These are phyloP conservation scores for Meredithiella fracta DNA, from an alignment of 2,329 filamentous ascomycete genomes.

Conservation along the genomic window DNA sequence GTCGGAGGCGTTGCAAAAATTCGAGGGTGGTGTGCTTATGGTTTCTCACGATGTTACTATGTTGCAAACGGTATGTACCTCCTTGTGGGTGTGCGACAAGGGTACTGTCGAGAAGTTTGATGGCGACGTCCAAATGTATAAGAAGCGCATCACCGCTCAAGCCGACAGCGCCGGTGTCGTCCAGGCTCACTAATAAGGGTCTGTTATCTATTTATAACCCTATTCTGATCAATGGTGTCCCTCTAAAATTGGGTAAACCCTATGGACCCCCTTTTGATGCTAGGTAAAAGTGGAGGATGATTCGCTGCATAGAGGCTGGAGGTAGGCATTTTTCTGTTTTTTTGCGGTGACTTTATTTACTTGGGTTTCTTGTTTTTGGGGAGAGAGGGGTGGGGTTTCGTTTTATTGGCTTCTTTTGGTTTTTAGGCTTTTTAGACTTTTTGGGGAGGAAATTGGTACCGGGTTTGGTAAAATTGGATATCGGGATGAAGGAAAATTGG, in stretches of 20 bases:
- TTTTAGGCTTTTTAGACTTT: neutral
- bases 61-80: slow-evolving; percentile 88
- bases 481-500: neutral
- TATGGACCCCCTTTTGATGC: slow-evolving; percentile 2
- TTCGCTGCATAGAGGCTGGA: neutral
- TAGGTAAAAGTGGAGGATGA: slow-evolving; percentile 2
- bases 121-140: slow-evolving; percentile 90
- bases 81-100: slow-evolving; percentile 88
- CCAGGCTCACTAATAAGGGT: slow-evolving; percentile 35
- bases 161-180: slow-evolving; percentile 80
- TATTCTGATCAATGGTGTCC: neutral
- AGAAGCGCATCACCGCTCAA: slow-evolving; percentile 85
- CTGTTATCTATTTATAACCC: neutral
- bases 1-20: slow-evolving; percentile 63
- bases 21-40: slow-evolving; percentile 93
- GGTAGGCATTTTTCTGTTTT: slow-evolving; percentile 1
- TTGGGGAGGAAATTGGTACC: neutral
- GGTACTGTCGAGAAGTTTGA: slow-evolving; percentile 93
- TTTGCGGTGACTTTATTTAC: neutral
- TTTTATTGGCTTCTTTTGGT: neutral
- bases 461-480: neutral
- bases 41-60: slow-evolving; percentile 98
- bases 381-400: no score
- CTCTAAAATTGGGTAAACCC: slow-evolving; percentile 1
- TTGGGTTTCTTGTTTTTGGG: neutral